A percentile compares a stretch with the other conserved stretches of the same genome.
Conservation (phyloP, 2,329 filamentous ascomycete species). For the Talaromyces rugulosus region DNA sequence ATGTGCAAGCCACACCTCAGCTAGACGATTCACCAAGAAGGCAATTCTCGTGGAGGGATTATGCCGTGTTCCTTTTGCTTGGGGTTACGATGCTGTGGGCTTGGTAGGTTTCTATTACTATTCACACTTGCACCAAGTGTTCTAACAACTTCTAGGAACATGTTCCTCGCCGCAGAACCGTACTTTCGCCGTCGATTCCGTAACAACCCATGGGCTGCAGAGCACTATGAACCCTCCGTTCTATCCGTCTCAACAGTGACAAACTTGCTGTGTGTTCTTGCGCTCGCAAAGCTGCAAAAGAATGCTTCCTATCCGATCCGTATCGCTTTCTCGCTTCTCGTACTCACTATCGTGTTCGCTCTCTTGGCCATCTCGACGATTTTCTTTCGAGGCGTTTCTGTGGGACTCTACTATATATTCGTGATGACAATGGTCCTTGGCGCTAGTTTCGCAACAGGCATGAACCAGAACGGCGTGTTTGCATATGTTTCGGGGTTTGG, state of each 20-base stretch:
- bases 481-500: conserved; percentile 86
- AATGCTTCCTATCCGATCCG: conserved; percentile 83
- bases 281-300: conserved; percentile 75
- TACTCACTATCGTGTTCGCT: conserved; percentile 73
- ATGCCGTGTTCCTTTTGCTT: conserved; percentile 76
- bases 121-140: neutral
- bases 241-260: conserved; percentile 80
- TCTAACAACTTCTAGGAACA: conserved; percentile 64
- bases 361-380: conserved; percentile 77
- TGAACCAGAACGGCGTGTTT: conserved; percentile 92
- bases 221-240: conserved; percentile 86
- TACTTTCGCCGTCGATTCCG: conserved; percentile 86
- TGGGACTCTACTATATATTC: conserved; percentile 71
- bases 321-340: conserved; percentile 69
- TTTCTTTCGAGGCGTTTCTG: conserved; percentile 58
- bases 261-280: conserved; percentile 70
- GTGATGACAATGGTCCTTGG: conserved; percentile 74
- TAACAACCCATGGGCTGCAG: conserved; percentile 63
- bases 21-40: conserved; percentile 10
- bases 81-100: conserved; percentile 97
- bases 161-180: conserved; percentile 92
- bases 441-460: conserved; percentile 74
- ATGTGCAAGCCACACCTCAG: conserved; percentile 3
- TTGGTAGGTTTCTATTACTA: conserved; percentile 57
- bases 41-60: conserved; percentile 78